These are phyloP conservation scores for Pseudopithomyces chartarum DNA, from an alignment of 2,329 filamentous ascomycete species.

Conservation along the genomic window DNA sequence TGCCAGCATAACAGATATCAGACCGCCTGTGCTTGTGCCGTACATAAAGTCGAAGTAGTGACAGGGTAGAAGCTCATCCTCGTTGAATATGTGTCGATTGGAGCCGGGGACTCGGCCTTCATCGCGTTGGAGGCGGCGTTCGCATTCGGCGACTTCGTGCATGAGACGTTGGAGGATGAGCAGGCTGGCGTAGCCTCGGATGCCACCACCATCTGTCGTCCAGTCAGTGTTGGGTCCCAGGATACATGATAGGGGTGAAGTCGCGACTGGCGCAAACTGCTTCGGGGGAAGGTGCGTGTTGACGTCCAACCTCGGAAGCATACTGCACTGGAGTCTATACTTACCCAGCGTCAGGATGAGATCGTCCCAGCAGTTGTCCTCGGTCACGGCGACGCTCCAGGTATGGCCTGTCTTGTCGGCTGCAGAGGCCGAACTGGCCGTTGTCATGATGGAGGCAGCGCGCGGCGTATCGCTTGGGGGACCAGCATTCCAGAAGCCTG, in stretches of 20 bases:
- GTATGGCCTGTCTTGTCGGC: slow-evolving; percentile 49
- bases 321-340: slow-evolving; percentile 11
- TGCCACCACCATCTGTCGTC: slow-evolving; percentile 53
- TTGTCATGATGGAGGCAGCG: slow-evolving; percentile 42
- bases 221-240: slow-evolving; percentile 19
- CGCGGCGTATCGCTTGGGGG: slow-evolving; percentile 34
- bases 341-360: slow-evolving; percentile 52
- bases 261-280: neutral
- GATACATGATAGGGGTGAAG: neutral
- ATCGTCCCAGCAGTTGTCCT: slow-evolving; percentile 54
- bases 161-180: slow-evolving; percentile 56
- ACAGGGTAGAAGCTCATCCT: slow-evolving; percentile 53
- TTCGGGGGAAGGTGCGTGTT: neutral
- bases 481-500: slow-evolving; percentile 27
- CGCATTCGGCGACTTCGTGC: slow-evolving; percentile 53
- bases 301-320: neutral
- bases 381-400: slow-evolving; percentile 48
- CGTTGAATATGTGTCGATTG: slow-evolving; percentile 37
- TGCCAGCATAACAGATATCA: slow-evolving; percentile 57
- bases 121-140: slow-evolving; percentile 51
- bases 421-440: slow-evolving; percentile 38
- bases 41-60: slow-evolving; percentile 62
- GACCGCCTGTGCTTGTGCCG: slow-evolving; percentile 57
- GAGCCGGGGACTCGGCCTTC: slow-evolving; percentile 39
- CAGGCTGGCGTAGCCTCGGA: slow-evolving; percentile 57